These are phyloP conservation scores for Quillaja saponaria DNA, from an alignment of 306 rosid genomes.

Conservation along the genomic window DNA sequence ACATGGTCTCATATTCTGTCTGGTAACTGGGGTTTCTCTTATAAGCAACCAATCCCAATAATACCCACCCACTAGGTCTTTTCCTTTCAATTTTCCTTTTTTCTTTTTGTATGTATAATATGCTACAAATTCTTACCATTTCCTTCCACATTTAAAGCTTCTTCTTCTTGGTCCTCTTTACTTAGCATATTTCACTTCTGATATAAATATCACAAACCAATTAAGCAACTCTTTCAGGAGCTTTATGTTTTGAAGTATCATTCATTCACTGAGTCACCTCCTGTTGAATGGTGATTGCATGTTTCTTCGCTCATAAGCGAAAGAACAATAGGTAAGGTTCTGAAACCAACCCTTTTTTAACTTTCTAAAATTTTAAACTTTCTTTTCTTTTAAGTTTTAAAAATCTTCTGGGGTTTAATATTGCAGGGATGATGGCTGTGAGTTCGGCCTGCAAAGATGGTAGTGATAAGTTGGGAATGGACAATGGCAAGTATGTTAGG, in stretches of 20 bases:
- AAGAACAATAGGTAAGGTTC: conserved; percentile 18
- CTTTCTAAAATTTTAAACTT: neutral
- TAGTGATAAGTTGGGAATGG: conserved; percentile 52
- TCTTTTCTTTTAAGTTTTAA: neutral
- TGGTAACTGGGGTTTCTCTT: conserved; percentile 46
- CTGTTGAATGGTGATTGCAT: conserved; percentile 16
- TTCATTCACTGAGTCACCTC: neutral
- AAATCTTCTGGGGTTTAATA: conserved; percentile 8
- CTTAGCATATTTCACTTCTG: conserved; percentile 2
- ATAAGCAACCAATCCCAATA: conserved; percentile 35
- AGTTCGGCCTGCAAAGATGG: conserved; percentile 70
- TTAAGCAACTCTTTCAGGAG: conserved; percentile 23
- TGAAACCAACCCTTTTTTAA: neutral
- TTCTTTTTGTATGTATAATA: no score
- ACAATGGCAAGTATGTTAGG: conserved; percentile 94
- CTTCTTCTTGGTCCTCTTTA: neutral
- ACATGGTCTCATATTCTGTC: conserved; percentile 51
- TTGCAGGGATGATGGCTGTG: conserved; percentile 73
- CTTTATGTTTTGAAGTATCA: neutral
- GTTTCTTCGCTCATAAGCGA: conserved; percentile 22
- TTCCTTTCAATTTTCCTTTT: conserved; percentile 19
- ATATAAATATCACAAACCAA: conserved; percentile 29
- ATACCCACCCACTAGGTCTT: conserved; percentile 26
- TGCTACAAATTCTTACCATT: conserved; percentile 16
- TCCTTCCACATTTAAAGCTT: neutral